Percentiles rank a stretch among this genome's conserved stretches.
Evolutionary conservation across 2,329 filamentous ascomycete species (phyloP).

Genomic region (Fusarium armeniacum): DNA sequence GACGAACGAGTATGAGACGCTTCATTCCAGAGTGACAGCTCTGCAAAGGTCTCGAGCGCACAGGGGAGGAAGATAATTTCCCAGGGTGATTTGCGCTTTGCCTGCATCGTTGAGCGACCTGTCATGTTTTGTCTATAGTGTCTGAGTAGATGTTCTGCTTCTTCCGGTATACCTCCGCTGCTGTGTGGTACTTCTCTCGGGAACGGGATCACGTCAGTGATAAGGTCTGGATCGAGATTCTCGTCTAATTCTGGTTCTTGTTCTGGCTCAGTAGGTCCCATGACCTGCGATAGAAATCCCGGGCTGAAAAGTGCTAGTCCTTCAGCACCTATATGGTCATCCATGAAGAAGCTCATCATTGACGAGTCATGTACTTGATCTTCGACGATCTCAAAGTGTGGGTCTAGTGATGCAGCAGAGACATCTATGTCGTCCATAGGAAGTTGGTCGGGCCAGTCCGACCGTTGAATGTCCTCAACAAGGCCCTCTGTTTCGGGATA

Average conservation of each 20-base stretch:
- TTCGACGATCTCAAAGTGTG: constrained; percentile 15
- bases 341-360: constrained; percentile 38
- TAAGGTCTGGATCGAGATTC: accelerated
- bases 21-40: constrained; percentile 57
- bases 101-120: constrained; percentile 47
- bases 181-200: constrained; percentile 4
- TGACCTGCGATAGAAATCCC: constrained; percentile 43
- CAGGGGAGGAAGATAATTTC: constrained; percentile 60
- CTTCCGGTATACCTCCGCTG: constrained; percentile 25
- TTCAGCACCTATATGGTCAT: constrained; percentile 44
- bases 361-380: constrained; percentile 31
- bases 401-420: constrained; percentile 38
- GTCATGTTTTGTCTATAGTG: constrained; percentile 51
- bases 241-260: not conserved
- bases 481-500: constrained; percentile 39
- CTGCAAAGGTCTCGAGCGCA: constrained; percentile 58
- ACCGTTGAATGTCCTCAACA: constrained; percentile 41
- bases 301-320: constrained; percentile 43
- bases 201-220: constrained; percentile 7
- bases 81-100: constrained; percentile 59
- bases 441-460: constrained; percentile 44
- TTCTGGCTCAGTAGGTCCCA: constrained; percentile 21
- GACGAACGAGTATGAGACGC: constrained; percentile 56
- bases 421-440: constrained; percentile 41
- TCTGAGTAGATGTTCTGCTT: constrained; percentile 49